phyloP scores from a whole-genome alignment of 1,139 yeast species.

The Saccharomycopsis crataegensis region DNA sequence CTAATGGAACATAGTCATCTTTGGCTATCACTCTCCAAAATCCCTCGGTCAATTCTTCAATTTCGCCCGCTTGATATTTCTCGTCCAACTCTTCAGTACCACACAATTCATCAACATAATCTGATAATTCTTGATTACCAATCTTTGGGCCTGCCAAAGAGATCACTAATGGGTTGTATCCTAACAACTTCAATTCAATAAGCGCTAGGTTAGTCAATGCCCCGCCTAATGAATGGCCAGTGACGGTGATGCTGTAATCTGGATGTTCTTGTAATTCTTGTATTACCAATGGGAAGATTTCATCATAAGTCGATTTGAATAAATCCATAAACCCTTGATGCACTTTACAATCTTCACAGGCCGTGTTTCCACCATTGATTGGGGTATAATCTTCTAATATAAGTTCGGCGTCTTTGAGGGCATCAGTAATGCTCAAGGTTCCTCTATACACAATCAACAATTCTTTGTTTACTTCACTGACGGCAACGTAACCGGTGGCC shows the following conservation, averaged over 20 bases:
- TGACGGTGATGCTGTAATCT: constrained; percentile 35
- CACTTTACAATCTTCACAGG: constrained; percentile 37
- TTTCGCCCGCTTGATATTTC: constrained; percentile 28
- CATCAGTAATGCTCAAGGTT: constrained; percentile 8
- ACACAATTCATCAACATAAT: constrained; percentile 37
- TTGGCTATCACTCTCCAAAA: constrained; percentile 47
- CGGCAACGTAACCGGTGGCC: constrained; percentile 15
- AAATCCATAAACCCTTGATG: constrained; percentile 38
- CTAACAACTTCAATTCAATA: constrained; percentile 40
- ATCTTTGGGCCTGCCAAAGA: constrained; percentile 47
- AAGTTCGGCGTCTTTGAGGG: constrained; percentile 8
- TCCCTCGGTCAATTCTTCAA: constrained; percentile 25
- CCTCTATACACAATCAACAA: constrained; percentile 16
- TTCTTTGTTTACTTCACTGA: constrained; percentile 11
- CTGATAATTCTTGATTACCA: constrained; percentile 38
- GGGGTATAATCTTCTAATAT: constrained; percentile 3
- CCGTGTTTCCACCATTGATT: not conserved
- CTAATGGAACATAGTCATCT: constrained; percentile 48
- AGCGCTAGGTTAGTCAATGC: constrained; percentile 46
- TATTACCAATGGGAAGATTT: not conserved
- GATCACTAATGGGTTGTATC: constrained; percentile 38
- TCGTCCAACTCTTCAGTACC: constrained; percentile 16
- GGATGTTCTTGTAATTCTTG: constrained; percentile 25
- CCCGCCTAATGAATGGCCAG: constrained; percentile 58
- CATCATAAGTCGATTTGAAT: constrained; percentile 5